phyloP scores from a whole-genome alignment of 2,329 filamentous ascomycete species.

The Beauveria sp. region DNA sequence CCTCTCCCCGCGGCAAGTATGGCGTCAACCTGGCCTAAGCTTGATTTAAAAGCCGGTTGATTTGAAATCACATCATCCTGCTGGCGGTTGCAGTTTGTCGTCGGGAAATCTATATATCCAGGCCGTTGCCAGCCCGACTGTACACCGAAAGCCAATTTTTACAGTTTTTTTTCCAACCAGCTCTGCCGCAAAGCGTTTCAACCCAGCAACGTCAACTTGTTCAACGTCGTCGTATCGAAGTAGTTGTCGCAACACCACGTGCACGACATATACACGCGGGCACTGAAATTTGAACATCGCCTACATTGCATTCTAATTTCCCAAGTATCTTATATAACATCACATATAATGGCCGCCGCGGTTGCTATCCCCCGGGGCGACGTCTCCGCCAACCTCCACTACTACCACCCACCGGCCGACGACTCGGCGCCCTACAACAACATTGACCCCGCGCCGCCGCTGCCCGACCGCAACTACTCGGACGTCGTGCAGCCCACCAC shows the following conservation, averaged over 20 bases:
- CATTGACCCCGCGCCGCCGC: constrained; percentile 57
- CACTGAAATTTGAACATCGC: neutral
- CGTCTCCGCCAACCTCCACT: constrained; percentile 56
- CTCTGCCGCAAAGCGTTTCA: too few relatives aligned
- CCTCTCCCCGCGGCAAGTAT: neutral
- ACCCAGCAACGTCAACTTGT: too few relatives aligned
- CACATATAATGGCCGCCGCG: constrained; percentile 29
- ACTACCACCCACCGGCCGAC: constrained; percentile 55
- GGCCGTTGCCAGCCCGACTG: neutral
- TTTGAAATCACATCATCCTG: constrained; percentile 9
- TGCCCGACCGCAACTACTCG: constrained; percentile 59
- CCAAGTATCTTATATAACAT: neutral
- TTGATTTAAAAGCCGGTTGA: constrained; percentile 7
- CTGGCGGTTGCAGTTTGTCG: neutral
- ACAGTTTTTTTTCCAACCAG: too few relatives aligned
- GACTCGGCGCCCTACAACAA: constrained; percentile 56
- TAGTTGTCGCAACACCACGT: too few relatives aligned
- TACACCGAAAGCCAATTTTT: too few relatives aligned
- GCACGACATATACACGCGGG: too few relatives aligned
- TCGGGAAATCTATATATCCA: neutral
- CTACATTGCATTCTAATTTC: neutral
- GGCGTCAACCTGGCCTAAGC: neutral
- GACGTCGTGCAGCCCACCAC: constrained; percentile 41
- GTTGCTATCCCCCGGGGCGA: constrained; percentile 47
- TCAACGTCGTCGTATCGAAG: too few relatives aligned